Evolutionary conservation across 768 basidiomycete genomes (phyloP).

Genomic region (Lyophyllum shimeji): DNA sequence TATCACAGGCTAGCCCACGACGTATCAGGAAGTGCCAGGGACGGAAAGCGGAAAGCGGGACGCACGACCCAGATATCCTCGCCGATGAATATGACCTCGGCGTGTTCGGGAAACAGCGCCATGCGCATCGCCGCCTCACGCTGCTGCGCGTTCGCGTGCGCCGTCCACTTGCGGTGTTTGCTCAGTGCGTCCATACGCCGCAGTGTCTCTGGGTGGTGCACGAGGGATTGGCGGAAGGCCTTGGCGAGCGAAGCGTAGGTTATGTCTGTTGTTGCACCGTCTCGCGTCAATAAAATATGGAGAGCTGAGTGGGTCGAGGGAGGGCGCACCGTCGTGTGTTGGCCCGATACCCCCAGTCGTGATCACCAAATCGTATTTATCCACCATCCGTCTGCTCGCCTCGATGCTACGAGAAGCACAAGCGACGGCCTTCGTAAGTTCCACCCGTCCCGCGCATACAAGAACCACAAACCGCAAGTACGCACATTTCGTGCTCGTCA

Average conservation of each 20-base stretch:
- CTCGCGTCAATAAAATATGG: background rate
- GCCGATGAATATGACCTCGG: constrained; percentile 79
- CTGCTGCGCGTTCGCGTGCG: constrained; percentile 71
- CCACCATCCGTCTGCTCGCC: constrained; percentile 79
- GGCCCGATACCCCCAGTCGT: constrained; percentile 92
- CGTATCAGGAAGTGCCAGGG: too few species aligned
- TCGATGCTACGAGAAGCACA: constrained; percentile 55
- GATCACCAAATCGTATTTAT: constrained; percentile 85
- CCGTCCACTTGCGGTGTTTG: constrained; percentile 51
- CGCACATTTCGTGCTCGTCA: constrained; percentile 86
- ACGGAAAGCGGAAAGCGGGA: constrained; percentile 16
- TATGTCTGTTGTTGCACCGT: constrained; percentile 54
- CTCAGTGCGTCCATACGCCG: constrained; percentile 65
- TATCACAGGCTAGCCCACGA: constrained; percentile 86
- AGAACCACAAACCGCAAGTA: constrained; percentile 4
- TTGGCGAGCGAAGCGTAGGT: constrained; percentile 87
- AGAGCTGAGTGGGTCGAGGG: background rate
- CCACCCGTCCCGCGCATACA: background rate
- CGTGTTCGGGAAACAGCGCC: constrained; percentile 82
- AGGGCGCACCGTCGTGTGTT: constrained; percentile 75
- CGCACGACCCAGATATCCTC: constrained; percentile 85
- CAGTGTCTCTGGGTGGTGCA: constrained; percentile 77
- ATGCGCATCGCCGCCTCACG: constrained; percentile 77
- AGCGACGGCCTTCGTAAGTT: background rate
- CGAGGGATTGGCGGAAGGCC: constrained; percentile 73